Base-by-base conservation (phyloP, 2,329 filamentous ascomycete species). In the Botrytis pseudocinerea region DNA sequence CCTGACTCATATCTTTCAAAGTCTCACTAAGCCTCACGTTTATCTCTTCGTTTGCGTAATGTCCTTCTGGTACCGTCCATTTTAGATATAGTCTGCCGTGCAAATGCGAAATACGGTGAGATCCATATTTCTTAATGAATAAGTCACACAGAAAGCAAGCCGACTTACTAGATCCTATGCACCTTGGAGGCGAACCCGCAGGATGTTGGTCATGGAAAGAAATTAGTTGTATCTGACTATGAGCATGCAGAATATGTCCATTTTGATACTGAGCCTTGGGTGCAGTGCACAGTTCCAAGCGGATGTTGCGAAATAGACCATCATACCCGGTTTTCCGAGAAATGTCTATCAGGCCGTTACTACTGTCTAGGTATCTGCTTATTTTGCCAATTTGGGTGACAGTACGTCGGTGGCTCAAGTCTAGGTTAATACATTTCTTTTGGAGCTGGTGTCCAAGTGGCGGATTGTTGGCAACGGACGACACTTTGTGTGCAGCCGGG, bases 141-240 rank as follows among this genome's bases (percentile, higher is more conserved):
- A 71, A 63, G 44, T 75, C 74, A 38, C 75, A 77, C 3, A 76
- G 70, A 25, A 74, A 75, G 61, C 74, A 76, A 18, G 75, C 69
- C 6, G 74, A 73, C 48, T 76, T 76, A 48, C 74, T 77, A 4
- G 76, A 77, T 18, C 75, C 73, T 28, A 75, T 75, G 20, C 59
- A 70, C 32, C 74, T 54, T 32, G 76, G 75, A 4, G 46, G 57
- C 18, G 8, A n/a, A 2, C 25, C 4, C 12, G 8, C 51, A n/a
- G 51, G 35, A n/a, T 72, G 7, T 61, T 62, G 32, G 5, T 75
- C 73, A 44, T 77, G 74, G n/a, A 54, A 71, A 5, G 73, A 32
- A 6, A 75, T 51, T 10, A 87, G 80, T 73, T 87, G 85, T n/a
- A 87, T 82, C 75, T 87, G 85, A 6, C 85, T 85, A 74, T 88